A percentile compares a stretch with the other conserved stretches of the same genome.
Conservation (phyloP, 164 flowering plant genomes). For the Macadamia integrifolia region DNA sequence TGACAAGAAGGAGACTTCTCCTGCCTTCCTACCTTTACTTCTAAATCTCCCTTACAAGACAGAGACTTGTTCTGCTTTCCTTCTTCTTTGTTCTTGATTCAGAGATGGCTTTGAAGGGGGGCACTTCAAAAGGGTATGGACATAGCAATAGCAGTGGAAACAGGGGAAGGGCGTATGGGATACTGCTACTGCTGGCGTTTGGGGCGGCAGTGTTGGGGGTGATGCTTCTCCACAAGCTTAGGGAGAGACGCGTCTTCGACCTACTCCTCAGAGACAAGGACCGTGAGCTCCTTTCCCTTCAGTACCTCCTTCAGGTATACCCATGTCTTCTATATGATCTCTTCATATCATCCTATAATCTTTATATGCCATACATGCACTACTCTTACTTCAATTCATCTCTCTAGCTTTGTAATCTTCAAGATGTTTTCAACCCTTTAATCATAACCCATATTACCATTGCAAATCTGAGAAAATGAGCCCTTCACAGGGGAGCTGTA, state of each 20-base stretch:
- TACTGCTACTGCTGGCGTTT: constrained; percentile 57
- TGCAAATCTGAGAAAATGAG: too few relatives aligned
- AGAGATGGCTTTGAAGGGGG: constrained; percentile 20
- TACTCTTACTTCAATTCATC: too few relatives aligned
- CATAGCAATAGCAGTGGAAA: constrained; percentile 6
- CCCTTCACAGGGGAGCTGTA: too few relatives aligned
- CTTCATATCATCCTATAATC: constrained; percentile 6
- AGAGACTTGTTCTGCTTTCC: not conserved
- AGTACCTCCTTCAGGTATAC: constrained; percentile 57
- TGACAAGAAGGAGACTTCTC: too few relatives aligned
- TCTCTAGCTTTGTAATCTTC: too few relatives aligned
- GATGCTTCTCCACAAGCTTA: constrained; percentile 58
- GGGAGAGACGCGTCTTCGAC: constrained; percentile 54
- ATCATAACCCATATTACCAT: too few relatives aligned
- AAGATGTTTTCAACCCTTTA: too few relatives aligned
- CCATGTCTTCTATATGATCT: not conserved
- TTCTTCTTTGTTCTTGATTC: too few relatives aligned
- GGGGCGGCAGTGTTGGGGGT: constrained; percentile 62
- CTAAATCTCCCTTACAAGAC: too few relatives aligned
- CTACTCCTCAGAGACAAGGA: constrained; percentile 62
- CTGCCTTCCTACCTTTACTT: too few relatives aligned
- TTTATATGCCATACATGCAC: not conserved
- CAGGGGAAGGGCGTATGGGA: constrained; percentile 45
- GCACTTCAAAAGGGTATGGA: not conserved
- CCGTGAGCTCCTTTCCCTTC: constrained; percentile 44